A percentile compares a stretch with the other conserved stretches of the same genome.
Evolutionary conservation across 139 green algal genomes (phyloP).

Genomic region (Chlamydomonas eustigma): DNA sequence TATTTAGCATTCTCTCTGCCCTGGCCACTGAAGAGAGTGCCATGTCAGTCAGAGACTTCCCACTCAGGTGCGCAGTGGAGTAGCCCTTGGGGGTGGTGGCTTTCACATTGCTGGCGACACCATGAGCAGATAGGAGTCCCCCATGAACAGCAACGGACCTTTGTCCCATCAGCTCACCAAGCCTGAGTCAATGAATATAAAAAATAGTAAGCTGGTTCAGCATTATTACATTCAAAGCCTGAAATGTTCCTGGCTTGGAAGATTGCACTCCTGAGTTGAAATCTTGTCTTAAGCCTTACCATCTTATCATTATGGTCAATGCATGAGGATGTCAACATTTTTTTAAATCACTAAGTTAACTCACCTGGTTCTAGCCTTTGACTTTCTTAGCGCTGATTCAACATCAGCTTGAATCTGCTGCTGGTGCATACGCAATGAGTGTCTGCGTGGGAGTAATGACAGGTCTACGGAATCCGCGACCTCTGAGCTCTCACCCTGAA

Average conservation of each 20-base stretch:
- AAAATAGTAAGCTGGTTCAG: too few species aligned
- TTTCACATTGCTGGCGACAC: too few species aligned
- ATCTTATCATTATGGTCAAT: too few species aligned
- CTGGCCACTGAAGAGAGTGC: neutral
- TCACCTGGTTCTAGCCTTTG: neutral
- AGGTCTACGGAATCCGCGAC: neutral
- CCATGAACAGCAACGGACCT: neutral
- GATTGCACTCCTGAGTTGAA: too few species aligned
- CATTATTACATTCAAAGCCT: too few species aligned
- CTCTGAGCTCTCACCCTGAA: neutral
- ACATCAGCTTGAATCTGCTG: neutral
- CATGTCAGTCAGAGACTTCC: neutral
- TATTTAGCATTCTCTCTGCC: conserved; percentile 1
- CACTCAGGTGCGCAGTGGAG: neutral
- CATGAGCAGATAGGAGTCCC: too few species aligned
- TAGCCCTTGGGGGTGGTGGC: neutral
- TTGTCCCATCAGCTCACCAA: neutral
- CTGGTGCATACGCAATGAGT: neutral
- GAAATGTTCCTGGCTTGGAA: too few species aligned
- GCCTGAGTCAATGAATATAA: too few species aligned
- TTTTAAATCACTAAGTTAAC: neutral
- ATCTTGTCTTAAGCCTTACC: too few species aligned
- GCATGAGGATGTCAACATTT: neutral
- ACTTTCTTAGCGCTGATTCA: neutral
- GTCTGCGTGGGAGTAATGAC: neutral